Evolutionary conservation across 2,329 filamentous ascomycete species (phyloP).

Genomic region (Neoscytalidium dimidiatum): DNA sequence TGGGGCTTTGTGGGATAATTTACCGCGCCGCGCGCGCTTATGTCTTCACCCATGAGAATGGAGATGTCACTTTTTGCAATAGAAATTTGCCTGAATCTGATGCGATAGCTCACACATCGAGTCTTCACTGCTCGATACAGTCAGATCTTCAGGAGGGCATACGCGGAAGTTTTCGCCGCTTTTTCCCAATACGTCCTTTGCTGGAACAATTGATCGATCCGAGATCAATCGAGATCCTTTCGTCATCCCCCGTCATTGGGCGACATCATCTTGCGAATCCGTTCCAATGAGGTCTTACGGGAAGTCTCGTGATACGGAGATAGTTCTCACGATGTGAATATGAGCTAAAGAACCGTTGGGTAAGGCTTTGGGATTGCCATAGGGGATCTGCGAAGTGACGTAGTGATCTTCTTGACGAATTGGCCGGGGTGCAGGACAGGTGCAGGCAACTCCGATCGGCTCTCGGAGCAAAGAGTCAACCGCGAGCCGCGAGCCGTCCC

Average conservation of each 20-base stretch:
- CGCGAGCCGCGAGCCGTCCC: not conserved
- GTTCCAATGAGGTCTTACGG: too few species aligned
- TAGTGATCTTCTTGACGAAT: not conserved
- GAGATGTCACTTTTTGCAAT: not conserved
- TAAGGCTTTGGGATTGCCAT: not conserved
- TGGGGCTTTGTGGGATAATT: not conserved
- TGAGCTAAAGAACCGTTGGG: not conserved
- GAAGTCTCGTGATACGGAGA: too few species aligned
- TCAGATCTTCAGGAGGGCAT: too few species aligned
- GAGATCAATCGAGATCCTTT: too few species aligned
- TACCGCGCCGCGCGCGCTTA: not conserved
- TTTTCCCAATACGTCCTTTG: too few species aligned
- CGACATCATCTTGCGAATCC: too few species aligned
- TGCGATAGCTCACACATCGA: not conserved
- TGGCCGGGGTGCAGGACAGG: not conserved
- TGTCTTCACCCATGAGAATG: not conserved
- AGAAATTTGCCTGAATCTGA: not conserved
- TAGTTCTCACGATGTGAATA: not conserved
- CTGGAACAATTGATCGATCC: too few species aligned
- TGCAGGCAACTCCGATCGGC: not conserved
- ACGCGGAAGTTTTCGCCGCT: too few species aligned
- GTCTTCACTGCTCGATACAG: too few species aligned
- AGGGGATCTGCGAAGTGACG: slow-evolving; percentile 8
- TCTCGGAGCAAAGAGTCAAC: not conserved
- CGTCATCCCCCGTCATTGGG: too few species aligned